Percentiles rank a stretch among this genome's conserved stretches.
phyloP scores from a whole-genome alignment of 2,329 filamentous ascomycete genomes.

The Fusarium sp. region DNA sequence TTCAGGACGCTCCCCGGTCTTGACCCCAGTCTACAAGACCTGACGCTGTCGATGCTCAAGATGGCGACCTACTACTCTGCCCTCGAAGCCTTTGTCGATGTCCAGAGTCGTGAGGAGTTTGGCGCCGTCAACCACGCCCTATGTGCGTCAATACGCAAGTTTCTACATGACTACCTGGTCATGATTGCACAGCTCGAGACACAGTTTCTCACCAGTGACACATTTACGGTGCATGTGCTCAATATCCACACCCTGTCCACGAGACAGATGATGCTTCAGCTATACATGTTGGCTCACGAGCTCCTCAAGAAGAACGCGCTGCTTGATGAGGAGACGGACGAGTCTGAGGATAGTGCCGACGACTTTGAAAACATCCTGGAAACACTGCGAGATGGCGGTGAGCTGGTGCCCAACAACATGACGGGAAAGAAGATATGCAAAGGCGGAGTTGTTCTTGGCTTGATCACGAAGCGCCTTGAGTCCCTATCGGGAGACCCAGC shows the following conservation, averaged over 20 bases:
- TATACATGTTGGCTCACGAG: slow-evolving; percentile 89
- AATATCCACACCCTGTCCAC: slow-evolving; percentile 93
- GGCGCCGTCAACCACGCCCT: slow-evolving; percentile 95
- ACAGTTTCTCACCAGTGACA: slow-evolving; percentile 87
- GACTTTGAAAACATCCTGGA: slow-evolving; percentile 95
- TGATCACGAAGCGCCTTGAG: slow-evolving; percentile 86
- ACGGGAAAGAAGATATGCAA: slow-evolving; percentile 93
- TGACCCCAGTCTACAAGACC: slow-evolving; percentile 89
- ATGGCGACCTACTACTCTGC: slow-evolving; percentile 95
- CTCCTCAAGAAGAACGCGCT: slow-evolving; percentile 89
- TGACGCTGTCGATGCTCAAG: slow-evolving; percentile 88
- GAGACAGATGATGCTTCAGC: slow-evolving; percentile 88
- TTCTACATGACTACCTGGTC: slow-evolving; percentile 92
- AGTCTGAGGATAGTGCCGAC: slow-evolving; percentile 79
- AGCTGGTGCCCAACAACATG: slow-evolving; percentile 81
- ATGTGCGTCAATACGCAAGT: slow-evolving; percentile 92
- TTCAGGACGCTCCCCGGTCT: slow-evolving; percentile 86
- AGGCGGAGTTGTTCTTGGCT: slow-evolving; percentile 91
- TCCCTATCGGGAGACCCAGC: slow-evolving; percentile 95
- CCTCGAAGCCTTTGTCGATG: slow-evolving; percentile 91
- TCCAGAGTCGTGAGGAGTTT: slow-evolving; percentile 92
- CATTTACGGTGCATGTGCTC: slow-evolving; percentile 92
- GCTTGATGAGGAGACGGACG: slow-evolving; percentile 81
- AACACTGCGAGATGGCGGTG: slow-evolving; percentile 86
- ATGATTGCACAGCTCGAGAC: slow-evolving; percentile 94